These are phyloP conservation scores for Chalciporus piperatoides DNA, from an alignment of 1,284 basidiomycete genomes.

Conservation along the genomic window DNA sequence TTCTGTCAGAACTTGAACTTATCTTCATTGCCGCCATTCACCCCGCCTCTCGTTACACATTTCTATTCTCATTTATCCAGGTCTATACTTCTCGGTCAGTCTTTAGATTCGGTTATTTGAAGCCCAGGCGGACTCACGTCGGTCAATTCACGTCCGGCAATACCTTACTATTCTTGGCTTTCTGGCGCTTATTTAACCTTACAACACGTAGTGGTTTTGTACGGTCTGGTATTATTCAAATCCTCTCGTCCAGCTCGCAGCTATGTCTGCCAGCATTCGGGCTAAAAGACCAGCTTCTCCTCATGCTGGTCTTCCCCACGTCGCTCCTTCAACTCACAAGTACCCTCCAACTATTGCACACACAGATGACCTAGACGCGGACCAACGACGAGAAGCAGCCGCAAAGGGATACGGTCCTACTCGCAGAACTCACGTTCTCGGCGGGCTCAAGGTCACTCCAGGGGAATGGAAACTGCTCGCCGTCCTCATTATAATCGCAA, in stretches of 20 bases:
- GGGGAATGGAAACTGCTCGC: conserved; percentile 75
- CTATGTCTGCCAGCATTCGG: conserved; percentile 54
- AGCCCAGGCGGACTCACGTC: neutral
- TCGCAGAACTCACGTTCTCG: conserved; percentile 46
- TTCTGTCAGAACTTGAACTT: neutral
- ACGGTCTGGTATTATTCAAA: conserved; percentile 21
- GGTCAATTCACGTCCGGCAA: neutral
- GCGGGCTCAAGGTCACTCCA: conserved; percentile 61
- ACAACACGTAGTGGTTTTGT: conserved; percentile 16
- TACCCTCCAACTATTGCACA: conserved; percentile 52
- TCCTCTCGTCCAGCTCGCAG: neutral
- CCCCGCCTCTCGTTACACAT: neutral
- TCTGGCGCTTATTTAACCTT: no score
- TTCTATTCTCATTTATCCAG: neutral
- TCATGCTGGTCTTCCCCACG: conserved; percentile 43
- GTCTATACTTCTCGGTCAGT: neutral
- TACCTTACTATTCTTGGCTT: neutral
- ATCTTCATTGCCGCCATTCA: neutral
- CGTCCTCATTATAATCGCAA: conserved; percentile 62
- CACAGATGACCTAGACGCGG: conserved; percentile 66
- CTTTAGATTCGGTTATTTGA: neutral
- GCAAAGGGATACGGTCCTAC: conserved; percentile 60
- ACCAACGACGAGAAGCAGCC: conserved; percentile 65
- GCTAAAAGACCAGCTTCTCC: conserved; percentile 65
- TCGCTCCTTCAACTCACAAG: conserved; percentile 43